Evolutionary conservation across 345 rosid species (phyloP), one percentile per base, ranked within the genome.

Genomic region (Orychophragmus violaceus): DNA sequence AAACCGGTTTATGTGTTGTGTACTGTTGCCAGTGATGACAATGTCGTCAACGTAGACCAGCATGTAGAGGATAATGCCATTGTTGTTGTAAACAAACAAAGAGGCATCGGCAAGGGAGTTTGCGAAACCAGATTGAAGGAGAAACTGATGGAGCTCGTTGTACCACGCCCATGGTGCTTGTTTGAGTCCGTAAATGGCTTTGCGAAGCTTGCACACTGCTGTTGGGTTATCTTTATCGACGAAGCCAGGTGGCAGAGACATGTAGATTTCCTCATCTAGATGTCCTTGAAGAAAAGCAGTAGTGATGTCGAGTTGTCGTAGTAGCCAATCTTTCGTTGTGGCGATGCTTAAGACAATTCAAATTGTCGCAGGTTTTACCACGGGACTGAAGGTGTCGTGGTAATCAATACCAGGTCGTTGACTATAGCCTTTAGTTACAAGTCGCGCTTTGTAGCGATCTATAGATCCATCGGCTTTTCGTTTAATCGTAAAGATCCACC

Each of bases 291-390:
- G 39, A 3, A 3, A 35, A 11, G 2, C n/a, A 0, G 4, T 10
- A 3, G 1, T 35, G 2, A 11, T 5, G 3, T 35, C 39, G 0
- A 35, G 3, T 4, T 35, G 39, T 4, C 5, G 3, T 0, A 35
- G 0, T 1, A 1, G 13, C 39, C 5, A 3, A 0, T 11, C 5
- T 10, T 2, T 12, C 0, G n/a, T 3, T 1, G 4, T 1, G 0
- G 5, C 2, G 1, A 3, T 3, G 2, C 13, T 33, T 1, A 33
- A 5, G 0, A 33, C 37, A 0, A 33, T 2, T 0, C 37, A 1
- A 0, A 33, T 33, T 2, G 13, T 10, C 0, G 37, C 37, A 0
- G 13, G 37, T 10, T 33, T 33, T 0, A 33, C 13, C 0, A 33
- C 37, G 4, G 13, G 37, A 3, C 37, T 33, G 4, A 33, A 33